Evolutionary conservation across 1,284 basidiomycete species (phyloP), one percentile per base, ranked within the genome.

Genomic region (Pseudozyma sp.): DNA sequence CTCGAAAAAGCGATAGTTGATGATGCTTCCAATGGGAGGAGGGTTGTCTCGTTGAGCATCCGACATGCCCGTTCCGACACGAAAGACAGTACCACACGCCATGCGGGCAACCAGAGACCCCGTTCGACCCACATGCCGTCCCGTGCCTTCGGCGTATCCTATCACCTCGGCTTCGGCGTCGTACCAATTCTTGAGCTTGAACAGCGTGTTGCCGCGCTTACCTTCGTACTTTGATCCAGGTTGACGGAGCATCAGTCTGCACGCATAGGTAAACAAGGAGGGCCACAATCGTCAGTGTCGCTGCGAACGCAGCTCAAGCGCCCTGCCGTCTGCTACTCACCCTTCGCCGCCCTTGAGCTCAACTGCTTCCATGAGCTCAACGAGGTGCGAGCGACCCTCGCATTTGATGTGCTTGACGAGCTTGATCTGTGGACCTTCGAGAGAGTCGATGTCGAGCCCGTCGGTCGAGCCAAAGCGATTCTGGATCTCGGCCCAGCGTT

Each of bases 151-250:
- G 14, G 86, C 86, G 75, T 90, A 87, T 0, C 88, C 89, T 7
- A 87, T 87, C 5, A 91, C 89, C 42, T 87, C 81, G 7, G 90
- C 90, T 77, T 91, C 90, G 6, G 89, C 90, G 70, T 90, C 90
- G 75, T 89, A 88, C 82, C 90, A 90, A 1, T 89, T 89, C 87
- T 91, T 91, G 82, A 90, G 87, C 79, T 91, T 91, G 50, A 89
- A 84, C 5, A 90, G 83, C 2, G 88, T 87, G 3, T 80, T 85
- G 1, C 88, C 89, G 34, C 90, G 87, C 33, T 84, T 82, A 7
- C 87, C 87, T 76, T 89, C 89, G 69, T 91, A 91, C 46, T 81
- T 63, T 9, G 89, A 85, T 0, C 79, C 83, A 7, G 89, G 87
- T 62, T 87, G 86, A 14, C 90, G 85, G n/a, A 90, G 85, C 90